Conservation (phyloP, 768 basidiomycete species). For the Termitomyces sp. region DNA sequence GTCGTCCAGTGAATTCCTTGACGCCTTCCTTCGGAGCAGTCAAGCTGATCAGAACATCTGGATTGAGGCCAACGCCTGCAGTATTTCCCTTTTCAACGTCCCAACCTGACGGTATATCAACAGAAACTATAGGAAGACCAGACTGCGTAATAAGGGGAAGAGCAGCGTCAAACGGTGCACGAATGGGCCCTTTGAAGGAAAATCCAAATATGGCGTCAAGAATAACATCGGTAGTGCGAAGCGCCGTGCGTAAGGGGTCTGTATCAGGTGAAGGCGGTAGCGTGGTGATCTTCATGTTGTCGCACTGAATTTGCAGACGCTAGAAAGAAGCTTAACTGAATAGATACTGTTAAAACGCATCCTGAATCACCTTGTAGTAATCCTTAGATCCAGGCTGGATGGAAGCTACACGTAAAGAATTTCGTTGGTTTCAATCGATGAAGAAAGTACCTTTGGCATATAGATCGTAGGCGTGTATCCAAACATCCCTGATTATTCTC, state of each 20-base stretch:
- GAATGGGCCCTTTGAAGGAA: slow-evolving; percentile 89
- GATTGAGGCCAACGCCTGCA: slow-evolving; percentile 52
- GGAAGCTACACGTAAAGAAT: not conserved
- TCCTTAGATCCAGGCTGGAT: slow-evolving; percentile 87
- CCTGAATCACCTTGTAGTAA: slow-evolving; percentile 64
- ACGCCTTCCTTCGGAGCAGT: slow-evolving; percentile 95
- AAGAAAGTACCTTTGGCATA: slow-evolving; percentile 75
- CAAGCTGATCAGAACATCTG: slow-evolving; percentile 81
- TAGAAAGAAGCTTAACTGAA: slow-evolving; percentile 19
- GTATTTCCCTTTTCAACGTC: slow-evolving; percentile 77
- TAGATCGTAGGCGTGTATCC: slow-evolving; percentile 87
- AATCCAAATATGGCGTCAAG: slow-evolving; percentile 98
- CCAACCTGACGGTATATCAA: slow-evolving; percentile 98
- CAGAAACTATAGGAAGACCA: slow-evolving; percentile 78
- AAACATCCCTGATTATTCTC: slow-evolving; percentile 64
- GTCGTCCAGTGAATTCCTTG: slow-evolving; percentile 66
- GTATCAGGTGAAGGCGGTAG: slow-evolving; percentile 45
- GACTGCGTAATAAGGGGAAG: slow-evolving; percentile 61
- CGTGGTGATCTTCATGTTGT: slow-evolving; percentile 81
- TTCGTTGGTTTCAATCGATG: not conserved
- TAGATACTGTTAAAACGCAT: not conserved
- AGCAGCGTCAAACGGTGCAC: slow-evolving; percentile 79
- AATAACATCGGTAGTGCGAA: slow-evolving; percentile 69
- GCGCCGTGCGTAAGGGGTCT: slow-evolving; percentile 40
- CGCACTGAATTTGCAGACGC: slow-evolving; percentile 82